Percentiles rank a stretch among this genome's conserved stretches.
phyloP scores from a whole-genome alignment of 495 filamentous ascomycete species.

The Podospora pseudoanserina region DNA sequence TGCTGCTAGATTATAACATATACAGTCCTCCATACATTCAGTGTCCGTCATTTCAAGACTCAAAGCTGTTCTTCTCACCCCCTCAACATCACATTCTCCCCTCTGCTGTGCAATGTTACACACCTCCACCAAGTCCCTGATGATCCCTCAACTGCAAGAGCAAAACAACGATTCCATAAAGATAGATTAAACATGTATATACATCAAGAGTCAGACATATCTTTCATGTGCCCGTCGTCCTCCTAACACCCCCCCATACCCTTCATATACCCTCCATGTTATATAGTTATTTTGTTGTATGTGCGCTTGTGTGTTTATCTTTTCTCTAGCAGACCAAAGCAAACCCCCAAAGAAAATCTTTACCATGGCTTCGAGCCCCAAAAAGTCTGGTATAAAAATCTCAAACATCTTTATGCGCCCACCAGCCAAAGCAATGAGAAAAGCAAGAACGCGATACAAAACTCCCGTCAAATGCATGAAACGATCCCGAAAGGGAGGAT shows the following conservation, averaged over 20 bases:
- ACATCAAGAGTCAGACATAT: not conserved
- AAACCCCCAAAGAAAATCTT: not conserved
- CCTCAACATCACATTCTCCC: not conserved
- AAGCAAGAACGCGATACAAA: not conserved
- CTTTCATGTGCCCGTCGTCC: not conserved
- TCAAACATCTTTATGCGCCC: not conserved
- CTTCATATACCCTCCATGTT: not conserved
- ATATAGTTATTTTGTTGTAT: not conserved
- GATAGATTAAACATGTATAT: not conserved
- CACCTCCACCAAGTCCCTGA: not conserved
- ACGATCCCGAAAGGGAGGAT: not conserved
- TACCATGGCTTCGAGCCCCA: slow-evolving; percentile 1
- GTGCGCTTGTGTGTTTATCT: not conserved
- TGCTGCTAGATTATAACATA: no score
- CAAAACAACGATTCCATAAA: not conserved
- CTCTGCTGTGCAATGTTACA: not conserved
- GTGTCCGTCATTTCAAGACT: no score
- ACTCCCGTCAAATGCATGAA: not conserved
- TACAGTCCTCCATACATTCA: no score
- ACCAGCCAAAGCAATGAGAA: not conserved
- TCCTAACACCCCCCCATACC: not conserved
- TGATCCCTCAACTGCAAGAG: not conserved
- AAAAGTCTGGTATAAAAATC: not conserved
- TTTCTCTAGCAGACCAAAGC: not conserved
- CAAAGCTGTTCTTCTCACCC: no score